phyloP scores from a whole-genome alignment of 2,329 filamentous ascomycete genomes.

The Penicillium corylophilum region DNA sequence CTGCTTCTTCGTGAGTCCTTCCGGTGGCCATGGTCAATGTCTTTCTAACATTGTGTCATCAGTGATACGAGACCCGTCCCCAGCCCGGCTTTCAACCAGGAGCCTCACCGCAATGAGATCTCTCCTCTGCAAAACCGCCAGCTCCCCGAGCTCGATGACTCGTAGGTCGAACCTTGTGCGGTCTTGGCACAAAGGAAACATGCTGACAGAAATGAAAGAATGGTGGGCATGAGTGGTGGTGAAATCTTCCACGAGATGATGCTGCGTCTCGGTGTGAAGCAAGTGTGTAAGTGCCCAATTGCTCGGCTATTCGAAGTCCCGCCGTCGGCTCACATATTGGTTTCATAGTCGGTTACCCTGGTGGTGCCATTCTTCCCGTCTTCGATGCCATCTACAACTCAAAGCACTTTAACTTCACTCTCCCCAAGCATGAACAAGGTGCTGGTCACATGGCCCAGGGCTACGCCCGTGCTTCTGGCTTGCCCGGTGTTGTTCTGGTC shows the following conservation, averaged over 20 bases:
- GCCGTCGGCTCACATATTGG: constrained; percentile 5
- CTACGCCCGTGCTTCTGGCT: constrained; percentile 89
- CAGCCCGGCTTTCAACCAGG: constrained; percentile 60
- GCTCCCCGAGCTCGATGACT: constrained; percentile 71
- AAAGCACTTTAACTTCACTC: constrained; percentile 91
- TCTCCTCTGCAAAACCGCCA: constrained; percentile 65
- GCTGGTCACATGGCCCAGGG: constrained; percentile 98
- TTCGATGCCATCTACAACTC: constrained; percentile 99
- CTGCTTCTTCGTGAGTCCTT: constrained; percentile 55
- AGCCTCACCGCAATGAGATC: constrained; percentile 59
- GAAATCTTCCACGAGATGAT: constrained; percentile 99
- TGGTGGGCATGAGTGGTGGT: constrained; percentile 92
- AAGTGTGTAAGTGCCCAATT: constrained; percentile 71
- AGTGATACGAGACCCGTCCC: constrained; percentile 61
- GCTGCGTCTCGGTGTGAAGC: constrained; percentile 86
- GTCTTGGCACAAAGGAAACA: background rate
- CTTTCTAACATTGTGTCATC: constrained; percentile 6
- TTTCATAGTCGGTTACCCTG: constrained; percentile 76
- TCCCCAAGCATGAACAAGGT: constrained; percentile 94
- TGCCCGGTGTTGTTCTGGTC: constrained; percentile 92
- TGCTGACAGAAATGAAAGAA: constrained; percentile 50
- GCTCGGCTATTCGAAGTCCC: background rate
- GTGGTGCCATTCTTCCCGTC: constrained; percentile 93
- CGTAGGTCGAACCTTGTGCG: constrained; percentile 54
- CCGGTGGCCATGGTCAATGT: constrained; percentile 12